Evolutionary conservation across 768 basidiomycete species (phyloP).

Genomic region (Auriscalpium orientale): DNA sequence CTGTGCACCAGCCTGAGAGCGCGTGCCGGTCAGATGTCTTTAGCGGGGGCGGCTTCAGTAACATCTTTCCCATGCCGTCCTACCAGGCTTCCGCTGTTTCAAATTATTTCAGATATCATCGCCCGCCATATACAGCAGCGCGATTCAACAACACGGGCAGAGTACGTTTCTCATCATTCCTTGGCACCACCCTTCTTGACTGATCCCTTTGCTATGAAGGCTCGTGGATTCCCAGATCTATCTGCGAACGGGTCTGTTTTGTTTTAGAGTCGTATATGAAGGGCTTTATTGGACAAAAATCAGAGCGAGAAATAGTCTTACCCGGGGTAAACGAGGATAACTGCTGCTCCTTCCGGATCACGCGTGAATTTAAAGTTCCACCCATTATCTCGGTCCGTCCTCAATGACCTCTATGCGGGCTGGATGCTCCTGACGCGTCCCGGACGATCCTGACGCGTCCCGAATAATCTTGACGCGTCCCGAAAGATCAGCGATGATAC

Average conservation of each 20-base stretch:
- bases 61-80: constrained; percentile 29
- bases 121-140: constrained; percentile 26
- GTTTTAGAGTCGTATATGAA: not conserved
- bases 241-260: constrained; percentile 25
- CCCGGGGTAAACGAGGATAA: no score
- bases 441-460: no score
- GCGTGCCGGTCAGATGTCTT: constrained; percentile 30
- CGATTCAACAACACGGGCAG: constrained; percentile 29
- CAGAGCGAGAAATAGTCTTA: no score
- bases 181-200: not conserved
- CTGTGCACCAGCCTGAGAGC: constrained; percentile 28
- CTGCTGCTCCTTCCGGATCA: no score
- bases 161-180: constrained; percentile 6
- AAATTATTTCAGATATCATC: constrained; percentile 23
- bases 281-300: no score
- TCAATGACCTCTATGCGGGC: no score
- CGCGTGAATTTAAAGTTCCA: no score
- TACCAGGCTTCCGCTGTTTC: constrained; percentile 27
- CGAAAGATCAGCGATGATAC: no score
- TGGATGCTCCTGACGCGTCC: no score
- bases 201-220: not conserved
- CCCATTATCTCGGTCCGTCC: no score
- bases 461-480: no score
- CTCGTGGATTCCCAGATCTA: constrained; percentile 26
- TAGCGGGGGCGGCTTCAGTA: constrained; percentile 35